Evolutionary conservation across 2,329 filamentous ascomycete species (phyloP), one percentile per base, ranked within the genome.

Genomic region (Sporothrix pallida): DNA sequence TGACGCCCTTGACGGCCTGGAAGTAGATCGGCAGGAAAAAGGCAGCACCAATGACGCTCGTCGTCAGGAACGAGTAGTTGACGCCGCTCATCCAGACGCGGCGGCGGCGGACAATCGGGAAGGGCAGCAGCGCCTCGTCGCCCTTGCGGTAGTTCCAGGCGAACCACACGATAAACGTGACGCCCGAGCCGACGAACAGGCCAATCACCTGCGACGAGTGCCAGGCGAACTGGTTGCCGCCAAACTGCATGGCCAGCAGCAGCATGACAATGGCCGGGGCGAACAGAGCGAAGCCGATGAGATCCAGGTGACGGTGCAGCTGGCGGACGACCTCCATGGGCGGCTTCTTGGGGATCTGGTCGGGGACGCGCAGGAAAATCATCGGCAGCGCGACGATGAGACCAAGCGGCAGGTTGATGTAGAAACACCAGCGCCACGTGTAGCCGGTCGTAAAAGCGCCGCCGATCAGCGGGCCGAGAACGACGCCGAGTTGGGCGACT

Each of bases 391-490:
- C 83, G 2, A 82, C 79, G 15, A 83, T 17, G 2, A 76, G 81
- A 3, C 84, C 84, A 42, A 86, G 63, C 0, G 85, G 84, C 5
- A 87, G 80, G 76, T 86, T 86, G 79, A 86, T 80, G 75, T 83
- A 86, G 76, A 85, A 86, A 82, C 83, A 84, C 84, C 84, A 86
- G 63, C 84, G 80, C 85, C 85, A 86, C 1, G 80, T 82, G 0
- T 79, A 75, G 70, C 81, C 81, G 8, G 80, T 77, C 0, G 83
- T 84, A 12, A 85, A 81, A 23, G 80, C 78, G 72, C 85, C 83
- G 23, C 85, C 85, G 26, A 86, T 76, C 7, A 88, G 76, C 1
- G 87, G 86, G 0, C 87, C 87, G 0, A 81, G 72, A 0, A 83
- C 81, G n/a, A 85, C 77, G 0, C 85, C 86, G 10, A 87, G 76